Base-by-base conservation (phyloP, 2,329 filamentous ascomycete species). In the Raffaelea arxii region DNA sequence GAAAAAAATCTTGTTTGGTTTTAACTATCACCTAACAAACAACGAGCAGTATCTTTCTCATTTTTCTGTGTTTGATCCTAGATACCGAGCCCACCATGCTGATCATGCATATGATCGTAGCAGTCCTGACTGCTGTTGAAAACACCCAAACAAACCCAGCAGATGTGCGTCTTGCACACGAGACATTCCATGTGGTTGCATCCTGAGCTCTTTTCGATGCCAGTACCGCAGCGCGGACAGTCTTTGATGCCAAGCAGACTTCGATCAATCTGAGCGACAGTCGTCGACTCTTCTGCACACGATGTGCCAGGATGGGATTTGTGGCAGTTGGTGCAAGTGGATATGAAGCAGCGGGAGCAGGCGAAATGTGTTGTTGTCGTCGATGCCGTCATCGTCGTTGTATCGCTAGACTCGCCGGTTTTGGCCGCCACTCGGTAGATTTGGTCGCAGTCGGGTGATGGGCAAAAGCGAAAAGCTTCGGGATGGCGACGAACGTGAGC, bases 391-490 rank as follows among this genome's bases (percentile, higher is more conserved):
- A 48, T 11, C 14, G 14, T 9, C 19, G 2, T 3, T 18, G 6
- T 40, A 36, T n/a, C n/a, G n/a, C n/a, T n/a, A n/a, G n/a, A n/a
- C n/a, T n/a, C n/a, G n/a, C n/a, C n/a, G n/a, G 18, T 30, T 16
- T 9, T 30, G 9, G 43, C 45, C 19, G 49, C 49, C 30, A 49
- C 43, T 7, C 68, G 64, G 51, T 73, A 74, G 10, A 71, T 53
- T 16, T 62, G 60, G 10, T 51, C 56, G 48, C 69, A 74, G 50
- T 70, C 66, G 0, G 67, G 60, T 0, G 65, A 68, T 2, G 67
- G 65, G 44, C 70, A 74, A 50, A 63, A 63, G 4, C 56, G 60
- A 11, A 72, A 55, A 1, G 49, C 35, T 10, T 56, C 35, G 1
- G 63, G 61, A 25, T 60, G 56, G 4, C 50, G 58, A 5, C 56